Conservation (phyloP, 2,329 filamentous ascomycete genomes). For the Claviceps africana region DNA sequence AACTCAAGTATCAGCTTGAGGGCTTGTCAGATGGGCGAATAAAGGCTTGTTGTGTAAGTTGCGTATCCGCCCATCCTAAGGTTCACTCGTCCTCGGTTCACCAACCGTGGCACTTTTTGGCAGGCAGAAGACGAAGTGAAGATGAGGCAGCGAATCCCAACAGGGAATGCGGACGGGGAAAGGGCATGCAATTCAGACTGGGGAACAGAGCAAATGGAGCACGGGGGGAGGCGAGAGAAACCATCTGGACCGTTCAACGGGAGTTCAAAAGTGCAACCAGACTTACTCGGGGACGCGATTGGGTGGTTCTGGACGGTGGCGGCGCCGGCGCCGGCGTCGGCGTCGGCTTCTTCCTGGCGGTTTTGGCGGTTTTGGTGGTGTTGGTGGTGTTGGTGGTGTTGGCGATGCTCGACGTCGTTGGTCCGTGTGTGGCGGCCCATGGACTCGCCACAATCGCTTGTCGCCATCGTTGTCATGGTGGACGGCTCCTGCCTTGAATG, state of each 20-base stretch:
- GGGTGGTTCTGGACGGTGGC: constrained; percentile 1
- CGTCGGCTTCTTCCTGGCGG: constrained; percentile 1
- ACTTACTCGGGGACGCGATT: constrained; percentile 3
- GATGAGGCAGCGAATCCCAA: background rate
- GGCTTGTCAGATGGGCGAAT: background rate
- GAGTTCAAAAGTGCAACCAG: background rate
- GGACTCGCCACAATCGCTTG: constrained; percentile 1
- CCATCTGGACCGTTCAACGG: too few relatives aligned
- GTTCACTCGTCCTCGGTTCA: background rate
- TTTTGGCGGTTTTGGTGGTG: background rate
- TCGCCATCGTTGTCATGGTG: background rate
- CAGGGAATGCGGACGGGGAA: background rate
- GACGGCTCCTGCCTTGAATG: background rate
- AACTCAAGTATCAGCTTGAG: background rate
- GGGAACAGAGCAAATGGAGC: background rate
- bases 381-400: background rate
- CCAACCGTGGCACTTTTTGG: background rate
- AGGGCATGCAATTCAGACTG: background rate
- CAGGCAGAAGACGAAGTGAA: background rate
- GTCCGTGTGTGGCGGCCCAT: constrained; percentile 4
- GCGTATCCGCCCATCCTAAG: background rate
- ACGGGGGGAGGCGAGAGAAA: background rate
- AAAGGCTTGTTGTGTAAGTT: too few relatives aligned
- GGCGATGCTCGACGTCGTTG: constrained; percentile 1
- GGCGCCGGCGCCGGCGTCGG: background rate